Base-by-base conservation (phyloP, 2,329 filamentous ascomycete genomes). In the Fusarium nodosum region DNA sequence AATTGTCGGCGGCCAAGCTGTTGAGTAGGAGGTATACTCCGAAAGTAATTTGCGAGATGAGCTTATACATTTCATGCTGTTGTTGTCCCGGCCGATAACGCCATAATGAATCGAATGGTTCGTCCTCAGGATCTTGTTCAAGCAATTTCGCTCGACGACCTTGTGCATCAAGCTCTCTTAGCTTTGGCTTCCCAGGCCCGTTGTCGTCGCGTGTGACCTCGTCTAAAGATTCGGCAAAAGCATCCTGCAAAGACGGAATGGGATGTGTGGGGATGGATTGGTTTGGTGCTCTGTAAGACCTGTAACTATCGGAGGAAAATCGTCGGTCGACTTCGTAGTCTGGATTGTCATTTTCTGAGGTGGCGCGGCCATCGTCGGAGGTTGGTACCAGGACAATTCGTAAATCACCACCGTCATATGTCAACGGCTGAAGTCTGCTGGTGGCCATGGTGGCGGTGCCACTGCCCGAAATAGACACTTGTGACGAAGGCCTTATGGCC, bases 11-110 rank as follows among this genome's bases (percentile, higher is more conserved):
- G 55, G 96, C 94, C 78, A 97, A 88, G 64, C 90, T 90, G 74
- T 94, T 90, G 57, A 97, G 88, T 60, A 98, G 82, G 45, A 98
- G 84, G 78, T 97, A 94, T 38, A 98, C 90, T 22, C 96, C 95
- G 78, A 98, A 98, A 2, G 93, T 91, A 72, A 98, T 94, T 79
- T 98, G 95, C 18, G 95, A 90, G 76, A 97, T 88, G 50, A 97
- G 87, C 81, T 97, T 97, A 84, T 91, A 91, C 63, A 98, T 83
- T 68, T 97, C 93, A 77, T 98, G 96, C 76, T 93, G 91, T 74
- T 88, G 87, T 77, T 96, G 93, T 44, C 89, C 89, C 0, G 89
- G 86, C 55, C 90, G 88, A 77, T 92, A 90, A 60, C 91, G 89
- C 93, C 94, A 97, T 76, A 88, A 81, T 50, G 90, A 87, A 54